Evolutionary conservation across 2,329 filamentous ascomycete genomes (phyloP).

Genomic region (Ophiostoma himal-ulmi): DNA sequence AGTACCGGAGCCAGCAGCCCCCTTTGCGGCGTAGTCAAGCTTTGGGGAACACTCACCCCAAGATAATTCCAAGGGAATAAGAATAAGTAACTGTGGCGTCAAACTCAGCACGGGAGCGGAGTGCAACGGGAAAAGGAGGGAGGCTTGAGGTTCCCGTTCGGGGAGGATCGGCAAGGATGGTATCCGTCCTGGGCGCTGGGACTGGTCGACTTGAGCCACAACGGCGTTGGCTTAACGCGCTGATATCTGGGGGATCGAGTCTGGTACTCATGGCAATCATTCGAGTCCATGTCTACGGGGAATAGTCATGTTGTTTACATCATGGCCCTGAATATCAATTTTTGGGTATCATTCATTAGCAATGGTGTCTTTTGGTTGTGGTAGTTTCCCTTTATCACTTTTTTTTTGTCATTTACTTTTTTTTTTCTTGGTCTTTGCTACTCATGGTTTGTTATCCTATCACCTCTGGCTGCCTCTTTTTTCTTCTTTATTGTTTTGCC

Average conservation of each 20-base stretch:
- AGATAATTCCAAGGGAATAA: background rate
- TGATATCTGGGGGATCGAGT: background rate
- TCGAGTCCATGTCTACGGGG: background rate
- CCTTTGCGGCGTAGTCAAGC: constrained; percentile 10
- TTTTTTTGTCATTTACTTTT: background rate
- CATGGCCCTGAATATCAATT: background rate
- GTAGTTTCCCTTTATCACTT: background rate
- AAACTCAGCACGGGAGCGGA: background rate
- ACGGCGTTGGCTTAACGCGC: background rate
- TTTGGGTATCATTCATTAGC: too few relatives aligned
- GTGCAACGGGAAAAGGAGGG: background rate
- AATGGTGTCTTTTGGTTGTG: too few relatives aligned
- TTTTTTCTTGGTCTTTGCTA: too few relatives aligned
- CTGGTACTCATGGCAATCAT: background rate
- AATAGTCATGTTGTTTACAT: background rate
- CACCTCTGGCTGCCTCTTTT: background rate
- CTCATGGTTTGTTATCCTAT: background rate
- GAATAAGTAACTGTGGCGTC: background rate
- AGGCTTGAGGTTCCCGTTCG: background rate
- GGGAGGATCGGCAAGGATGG: background rate
- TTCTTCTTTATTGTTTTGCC: background rate
- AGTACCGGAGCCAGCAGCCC: constrained; percentile 9
- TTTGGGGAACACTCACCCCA: background rate
- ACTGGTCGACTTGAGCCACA: background rate
- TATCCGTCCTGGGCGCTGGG: background rate